Conservation (phyloP, 169 alveolate species). For the Plasmodium knowlesi region DNA sequence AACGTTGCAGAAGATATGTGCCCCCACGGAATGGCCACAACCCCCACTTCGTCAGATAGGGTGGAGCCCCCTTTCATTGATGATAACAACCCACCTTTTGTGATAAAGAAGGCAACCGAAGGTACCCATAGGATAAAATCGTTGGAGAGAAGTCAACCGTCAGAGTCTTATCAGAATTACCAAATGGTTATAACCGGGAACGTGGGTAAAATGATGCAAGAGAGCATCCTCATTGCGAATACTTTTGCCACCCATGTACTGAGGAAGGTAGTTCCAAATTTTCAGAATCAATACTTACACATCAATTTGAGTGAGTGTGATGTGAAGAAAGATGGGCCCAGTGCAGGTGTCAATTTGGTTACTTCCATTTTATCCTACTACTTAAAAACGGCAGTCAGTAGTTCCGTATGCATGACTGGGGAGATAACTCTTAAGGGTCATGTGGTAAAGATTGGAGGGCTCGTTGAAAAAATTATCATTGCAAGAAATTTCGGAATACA, state of each 20-base stretch:
- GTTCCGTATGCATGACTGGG: constrained; percentile 95
- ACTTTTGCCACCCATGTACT: constrained; percentile 90
- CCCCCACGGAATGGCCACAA: not conserved
- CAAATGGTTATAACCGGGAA: constrained; percentile 92
- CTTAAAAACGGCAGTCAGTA: constrained; percentile 79
- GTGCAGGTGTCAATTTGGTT: constrained; percentile 95
- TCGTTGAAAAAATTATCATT: constrained; percentile 93
- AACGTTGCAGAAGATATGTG: not conserved
- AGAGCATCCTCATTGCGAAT: constrained; percentile 92
- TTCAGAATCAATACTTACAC: constrained; percentile 89
- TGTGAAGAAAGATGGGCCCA: constrained; percentile 96
- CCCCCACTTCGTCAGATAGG: not conserved
- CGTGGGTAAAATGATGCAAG: constrained; percentile 94
- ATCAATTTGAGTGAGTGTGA: constrained; percentile 97
- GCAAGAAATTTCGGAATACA: constrained; percentile 92
- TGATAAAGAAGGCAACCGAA: not conserved
- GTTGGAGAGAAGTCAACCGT: not conserved
- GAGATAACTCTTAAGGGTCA: constrained; percentile 95
- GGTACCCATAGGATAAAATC: not conserved
- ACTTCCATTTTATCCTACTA: constrained; percentile 91
- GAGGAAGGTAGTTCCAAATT: constrained; percentile 79
- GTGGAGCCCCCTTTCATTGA: not conserved
- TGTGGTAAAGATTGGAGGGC: constrained; percentile 93
- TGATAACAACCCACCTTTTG: not conserved
- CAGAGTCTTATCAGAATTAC: constrained; percentile 67